Evolutionary conservation across 2,329 filamentous ascomycete species (phyloP).

Genomic region (Sclerotinia borealis): DNA sequence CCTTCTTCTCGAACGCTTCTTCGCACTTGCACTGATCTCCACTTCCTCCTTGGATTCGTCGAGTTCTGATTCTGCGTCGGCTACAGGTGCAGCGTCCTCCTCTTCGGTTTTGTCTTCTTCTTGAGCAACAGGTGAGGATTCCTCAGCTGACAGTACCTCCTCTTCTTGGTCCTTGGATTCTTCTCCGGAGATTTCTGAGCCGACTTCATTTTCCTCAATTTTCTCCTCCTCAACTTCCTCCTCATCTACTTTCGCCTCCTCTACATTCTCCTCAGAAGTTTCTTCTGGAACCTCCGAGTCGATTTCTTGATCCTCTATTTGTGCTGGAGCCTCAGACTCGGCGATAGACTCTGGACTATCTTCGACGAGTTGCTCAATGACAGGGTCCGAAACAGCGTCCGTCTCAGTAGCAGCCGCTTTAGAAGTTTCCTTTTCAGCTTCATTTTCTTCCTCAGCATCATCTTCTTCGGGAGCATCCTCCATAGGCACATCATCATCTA

Average conservation of each 20-base stretch:
- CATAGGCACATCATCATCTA: background rate
- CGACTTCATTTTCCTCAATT: background rate
- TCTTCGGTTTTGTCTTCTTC: background rate
- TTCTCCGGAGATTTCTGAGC: background rate
- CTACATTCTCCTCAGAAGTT: background rate
- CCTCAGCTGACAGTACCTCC: background rate
- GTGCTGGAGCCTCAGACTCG: background rate
- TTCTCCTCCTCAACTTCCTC: background rate
- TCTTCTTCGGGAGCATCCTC: background rate
- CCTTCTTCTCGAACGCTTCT: slow-evolving; percentile 20
- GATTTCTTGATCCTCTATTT: background rate
- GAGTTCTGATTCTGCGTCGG: background rate
- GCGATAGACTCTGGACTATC: background rate
- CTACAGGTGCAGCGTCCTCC: background rate
- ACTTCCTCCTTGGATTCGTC: slow-evolving; percentile 6
- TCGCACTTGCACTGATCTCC: slow-evolving; percentile 6
- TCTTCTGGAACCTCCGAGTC: background rate
- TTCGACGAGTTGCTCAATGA: background rate
- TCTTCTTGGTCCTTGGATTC: background rate
- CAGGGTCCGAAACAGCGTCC: background rate
- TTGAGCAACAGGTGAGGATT: background rate
- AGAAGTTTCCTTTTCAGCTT: background rate
- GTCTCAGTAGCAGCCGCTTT: background rate
- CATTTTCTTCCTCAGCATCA: background rate
- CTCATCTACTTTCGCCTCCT: background rate